Conservation (phyloP, 768 basidiomycete genomes). For the Fibroporia radiculosa region DNA sequence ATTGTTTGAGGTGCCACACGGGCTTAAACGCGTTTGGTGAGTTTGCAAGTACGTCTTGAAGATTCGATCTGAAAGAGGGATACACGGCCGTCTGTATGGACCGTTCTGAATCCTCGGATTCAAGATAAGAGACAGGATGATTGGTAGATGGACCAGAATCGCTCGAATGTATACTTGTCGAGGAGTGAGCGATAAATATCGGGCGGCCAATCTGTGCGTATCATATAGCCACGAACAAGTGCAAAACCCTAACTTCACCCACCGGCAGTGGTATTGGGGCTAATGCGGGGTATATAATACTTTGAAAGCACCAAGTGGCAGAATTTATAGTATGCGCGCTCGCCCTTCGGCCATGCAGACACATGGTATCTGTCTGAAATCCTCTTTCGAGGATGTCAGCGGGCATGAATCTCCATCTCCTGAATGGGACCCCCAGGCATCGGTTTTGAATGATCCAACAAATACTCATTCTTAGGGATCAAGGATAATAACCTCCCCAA, state of each 20-base stretch:
- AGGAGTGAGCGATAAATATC: slow-evolving; percentile 20
- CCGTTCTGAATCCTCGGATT: too few species aligned
- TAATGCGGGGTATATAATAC: not conserved
- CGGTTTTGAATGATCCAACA: slow-evolving; percentile 17
- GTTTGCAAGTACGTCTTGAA: slow-evolving; percentile 18
- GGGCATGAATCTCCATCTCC: slow-evolving; percentile 2
- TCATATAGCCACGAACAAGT: not conserved
- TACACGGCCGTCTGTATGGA: not conserved
- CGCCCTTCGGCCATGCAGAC: not conserved
- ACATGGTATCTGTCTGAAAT: too few species aligned
- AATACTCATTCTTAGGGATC: slow-evolving; percentile 30
- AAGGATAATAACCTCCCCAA: slow-evolving; percentile 27
- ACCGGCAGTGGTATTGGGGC: too few species aligned
- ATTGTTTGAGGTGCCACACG: slow-evolving; percentile 32
- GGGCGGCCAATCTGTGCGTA: slow-evolving; percentile 5
- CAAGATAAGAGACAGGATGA: slow-evolving; percentile 19
- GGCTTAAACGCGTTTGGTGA: slow-evolving; percentile 17
- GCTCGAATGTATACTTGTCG: slow-evolving; percentile 26
- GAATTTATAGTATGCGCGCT: not conserved
- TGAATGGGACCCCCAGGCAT: not conserved
- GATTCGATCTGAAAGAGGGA: not conserved
- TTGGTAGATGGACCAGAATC: slow-evolving; percentile 25
- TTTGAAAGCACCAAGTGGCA: not conserved
- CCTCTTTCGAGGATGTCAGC: too few species aligned
- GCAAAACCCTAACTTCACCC: slow-evolving; percentile 14